Evolutionary conservation across 257 asterid genomes (phyloP).

Genomic region (Solanum corneliomulleri): DNA sequence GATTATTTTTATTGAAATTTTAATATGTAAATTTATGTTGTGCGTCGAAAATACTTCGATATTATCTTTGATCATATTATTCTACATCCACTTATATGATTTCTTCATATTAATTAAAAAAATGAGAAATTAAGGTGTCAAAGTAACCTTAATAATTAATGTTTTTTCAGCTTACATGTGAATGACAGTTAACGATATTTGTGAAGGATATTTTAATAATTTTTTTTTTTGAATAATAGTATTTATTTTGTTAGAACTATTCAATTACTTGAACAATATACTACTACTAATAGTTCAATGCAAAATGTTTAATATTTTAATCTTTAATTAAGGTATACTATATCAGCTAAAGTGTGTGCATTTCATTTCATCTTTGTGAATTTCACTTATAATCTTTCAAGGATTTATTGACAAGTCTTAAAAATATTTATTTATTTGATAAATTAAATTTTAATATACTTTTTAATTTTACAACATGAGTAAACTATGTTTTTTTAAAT

Average conservation of each 20-base stretch:
- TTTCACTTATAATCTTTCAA: not conserved
- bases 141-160: too few relatives aligned
- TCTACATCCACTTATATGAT: not conserved
- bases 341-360: not conserved
- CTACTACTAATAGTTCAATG: not conserved
- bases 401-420: too few relatives aligned
- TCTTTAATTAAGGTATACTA: not conserved
- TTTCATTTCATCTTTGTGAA: not conserved
- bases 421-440: too few relatives aligned
- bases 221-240: too few relatives aligned
- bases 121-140: not conserved
- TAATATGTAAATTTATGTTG: too few relatives aligned
- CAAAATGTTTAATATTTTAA: too few relatives aligned
- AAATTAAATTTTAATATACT: rapidly evolving
- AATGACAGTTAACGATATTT: not conserved
- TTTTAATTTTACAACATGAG: too few relatives aligned
- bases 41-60: not conserved
- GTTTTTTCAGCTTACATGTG: not conserved
- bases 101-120: not conserved
- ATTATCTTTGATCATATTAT: too few relatives aligned
- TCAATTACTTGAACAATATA: not conserved
- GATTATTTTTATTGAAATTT: too few relatives aligned
- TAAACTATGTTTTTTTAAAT: too few relatives aligned
- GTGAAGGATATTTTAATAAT: too few relatives aligned
- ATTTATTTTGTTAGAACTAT: not conserved